phyloP scores from a whole-genome alignment of 345 rosid species.

The Physaria fendleri region DNA sequence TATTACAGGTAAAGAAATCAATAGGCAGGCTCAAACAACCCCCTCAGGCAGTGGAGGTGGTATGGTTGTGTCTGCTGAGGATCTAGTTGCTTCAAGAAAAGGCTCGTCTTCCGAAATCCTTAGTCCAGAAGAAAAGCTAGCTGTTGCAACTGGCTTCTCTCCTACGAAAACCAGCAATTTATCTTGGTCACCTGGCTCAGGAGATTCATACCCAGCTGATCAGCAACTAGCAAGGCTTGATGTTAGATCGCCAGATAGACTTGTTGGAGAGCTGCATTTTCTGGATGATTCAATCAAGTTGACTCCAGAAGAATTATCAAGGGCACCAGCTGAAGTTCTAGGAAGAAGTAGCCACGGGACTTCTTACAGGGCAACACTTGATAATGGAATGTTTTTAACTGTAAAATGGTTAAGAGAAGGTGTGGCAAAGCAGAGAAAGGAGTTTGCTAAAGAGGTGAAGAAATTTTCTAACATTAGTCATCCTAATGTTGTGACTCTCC shows the following conservation, averaged over 20 bases:
- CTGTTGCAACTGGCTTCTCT: slow-evolving; percentile 65
- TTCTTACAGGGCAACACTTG: slow-evolving; percentile 87
- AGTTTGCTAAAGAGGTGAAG: slow-evolving; percentile 95
- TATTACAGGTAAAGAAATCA: slow-evolving; percentile 40
- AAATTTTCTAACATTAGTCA: slow-evolving; percentile 91
- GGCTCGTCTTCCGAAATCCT: slow-evolving; percentile 76
- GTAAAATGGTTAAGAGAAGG: slow-evolving; percentile 99
- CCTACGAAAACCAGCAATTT: slow-evolving; percentile 72
- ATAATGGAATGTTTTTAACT: slow-evolving; percentile 74
- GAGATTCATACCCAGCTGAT: slow-evolving; percentile 82
- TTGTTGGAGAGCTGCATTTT: slow-evolving; percentile 86
- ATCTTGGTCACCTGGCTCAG: slow-evolving; percentile 95
- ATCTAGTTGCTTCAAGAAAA: slow-evolving; percentile 66
- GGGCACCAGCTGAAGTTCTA: slow-evolving; percentile 95
- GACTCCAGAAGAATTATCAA: slow-evolving; percentile 93
- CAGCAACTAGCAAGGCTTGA: slow-evolving; percentile 71
- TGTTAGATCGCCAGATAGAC: slow-evolving; percentile 83
- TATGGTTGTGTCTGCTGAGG: slow-evolving; percentile 78
- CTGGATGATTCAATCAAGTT: slow-evolving; percentile 79
- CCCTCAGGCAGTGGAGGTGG: slow-evolving; percentile 62
- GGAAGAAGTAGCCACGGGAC: slow-evolving; percentile 99
- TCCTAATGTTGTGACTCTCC: slow-evolving; percentile 91
- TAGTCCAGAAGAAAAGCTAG: slow-evolving; percentile 73
- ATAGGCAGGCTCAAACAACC: slow-evolving; percentile 37
- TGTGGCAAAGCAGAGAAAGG: slow-evolving; percentile 91